Conservation (phyloP, 306 rosid genomes). For the Cyamopsis tetragonoloba region DNA sequence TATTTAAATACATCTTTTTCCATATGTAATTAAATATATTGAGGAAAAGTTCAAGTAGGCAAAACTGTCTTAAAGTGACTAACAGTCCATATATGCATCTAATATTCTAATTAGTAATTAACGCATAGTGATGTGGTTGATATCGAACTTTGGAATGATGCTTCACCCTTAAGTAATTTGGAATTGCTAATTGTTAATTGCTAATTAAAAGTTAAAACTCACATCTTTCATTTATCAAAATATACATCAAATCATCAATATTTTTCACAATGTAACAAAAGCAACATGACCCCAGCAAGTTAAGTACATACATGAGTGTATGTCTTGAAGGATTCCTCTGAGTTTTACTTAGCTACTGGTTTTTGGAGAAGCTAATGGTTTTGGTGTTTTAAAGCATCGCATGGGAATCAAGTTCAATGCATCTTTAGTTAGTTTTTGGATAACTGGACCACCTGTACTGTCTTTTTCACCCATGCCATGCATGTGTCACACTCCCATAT, state of each 20-base stretch:
- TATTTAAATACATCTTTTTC: not conserved
- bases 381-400: not conserved
- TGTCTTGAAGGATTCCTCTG: slow-evolving; percentile 60
- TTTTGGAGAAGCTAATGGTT: slow-evolving; percentile 25
- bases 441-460: slow-evolving; percentile 27
- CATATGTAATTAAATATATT: not conserved
- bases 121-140: too few species aligned
- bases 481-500: not conserved
- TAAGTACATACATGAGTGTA: slow-evolving; percentile 74
- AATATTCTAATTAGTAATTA: too few species aligned
- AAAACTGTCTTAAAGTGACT: not conserved
- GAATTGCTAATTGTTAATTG: too few species aligned
- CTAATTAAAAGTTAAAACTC: too few species aligned
- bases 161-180: not conserved
- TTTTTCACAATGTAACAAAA: not conserved
- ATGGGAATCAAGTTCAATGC: slow-evolving; percentile 15
- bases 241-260: slow-evolving; percentile 11
- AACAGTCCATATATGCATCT: not conserved
- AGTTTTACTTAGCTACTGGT: slow-evolving; percentile 31
- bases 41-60: not conserved
- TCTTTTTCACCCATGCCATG: not conserved
- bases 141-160: too few species aligned
- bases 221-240: slow-evolving; percentile 8
- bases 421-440: not conserved
- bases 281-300: slow-evolving; percentile 40